Evolutionary conservation across 2,329 filamentous ascomycete genomes (phyloP), one percentile per base, ranked within the genome.

Genomic region (Fusarium armeniacum): DNA sequence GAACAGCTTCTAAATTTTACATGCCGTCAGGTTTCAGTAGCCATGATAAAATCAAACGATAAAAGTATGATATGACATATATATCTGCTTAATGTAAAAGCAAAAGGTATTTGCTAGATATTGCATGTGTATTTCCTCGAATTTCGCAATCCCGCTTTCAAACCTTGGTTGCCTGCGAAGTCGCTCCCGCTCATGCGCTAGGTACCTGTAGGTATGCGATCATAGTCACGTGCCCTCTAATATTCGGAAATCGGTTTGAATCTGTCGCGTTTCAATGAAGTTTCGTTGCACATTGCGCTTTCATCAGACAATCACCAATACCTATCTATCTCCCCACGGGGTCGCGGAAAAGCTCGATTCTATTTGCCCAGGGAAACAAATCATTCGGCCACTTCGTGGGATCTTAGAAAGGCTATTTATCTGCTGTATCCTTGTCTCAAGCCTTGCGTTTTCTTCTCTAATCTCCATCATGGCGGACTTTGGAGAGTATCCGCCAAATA

Each of bases 401-500:
- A 38, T 38, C 35, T n/a, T n/a, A n/a, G 35, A n/a, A 38, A 12
- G 35, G 9, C 35, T 12, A 38, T 22, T 40, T 7, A 13, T 40
- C n/a, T 22, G 20, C n/a, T 40, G 6, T 38, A 40, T 40, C n/a
- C n/a, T 40, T 20, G 36, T 6, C 12, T 3, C 12, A 22, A n/a
- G 6, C 6, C 11, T 35, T 35, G 33, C 9, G 15, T 35, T 16
- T 35, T 35, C 15, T 35, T 40, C 12, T 7, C 36, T 40, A 15
- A 20, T 36, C 4, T 36, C 50, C 69, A 82, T 62, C 5, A 91
- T 90, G 89, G 83, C 87, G 40, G 83, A 87, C 72, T 88, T 91
- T 70, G 83, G 84, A 69, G 86, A 89, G 53, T 91, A 90, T 71
- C 87, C 89, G 79, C 87, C 89, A 18, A 89, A 90, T 67, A 89